phyloP scores from a whole-genome alignment of 176 grass and related monocot genomes.

The Olyra latifolia region DNA sequence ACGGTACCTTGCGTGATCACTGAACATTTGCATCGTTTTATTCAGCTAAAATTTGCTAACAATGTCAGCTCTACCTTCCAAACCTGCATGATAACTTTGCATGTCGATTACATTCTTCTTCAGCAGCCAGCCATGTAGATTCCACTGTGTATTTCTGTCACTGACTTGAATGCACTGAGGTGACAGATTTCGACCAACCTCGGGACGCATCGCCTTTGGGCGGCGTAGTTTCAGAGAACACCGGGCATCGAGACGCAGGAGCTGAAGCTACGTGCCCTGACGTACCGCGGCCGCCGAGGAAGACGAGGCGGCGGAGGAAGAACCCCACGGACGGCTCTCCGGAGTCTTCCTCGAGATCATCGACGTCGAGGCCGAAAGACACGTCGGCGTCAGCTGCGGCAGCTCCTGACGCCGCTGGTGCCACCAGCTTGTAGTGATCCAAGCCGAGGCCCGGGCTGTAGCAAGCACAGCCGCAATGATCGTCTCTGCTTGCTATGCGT shows the following conservation, averaged over 20 bases:
- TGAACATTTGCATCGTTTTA: background rate
- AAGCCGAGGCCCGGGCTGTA: background rate
- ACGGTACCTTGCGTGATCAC: no score
- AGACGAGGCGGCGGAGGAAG: conserved; percentile 15
- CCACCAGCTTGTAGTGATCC: background rate
- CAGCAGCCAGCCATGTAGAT: background rate
- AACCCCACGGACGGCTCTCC: conserved; percentile 21
- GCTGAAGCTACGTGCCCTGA: conserved; percentile 17
- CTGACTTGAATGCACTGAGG: background rate
- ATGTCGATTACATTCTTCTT: background rate
- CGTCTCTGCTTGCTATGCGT: background rate
- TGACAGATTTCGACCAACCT: conserved; percentile 56
- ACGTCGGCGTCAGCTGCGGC: conserved; percentile 3
- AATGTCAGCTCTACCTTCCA: background rate
- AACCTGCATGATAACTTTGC: background rate
- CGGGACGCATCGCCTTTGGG: conserved; percentile 18
- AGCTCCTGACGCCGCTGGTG: background rate
- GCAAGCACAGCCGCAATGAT: background rate
- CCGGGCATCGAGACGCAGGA: background rate
- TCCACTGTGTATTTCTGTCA: background rate
- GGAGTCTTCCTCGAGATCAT: conserved; percentile 5
- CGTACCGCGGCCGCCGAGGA: conserved; percentile 50
- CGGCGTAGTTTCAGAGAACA: conserved; percentile 25
- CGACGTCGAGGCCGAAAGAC: conserved; percentile 27
- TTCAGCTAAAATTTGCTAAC: background rate